A percentile compares a stretch with the other conserved stretches of the same genome.
phyloP scores from a whole-genome alignment of 2,329 filamentous ascomycete species.

The Venturia oleaginea region DNA sequence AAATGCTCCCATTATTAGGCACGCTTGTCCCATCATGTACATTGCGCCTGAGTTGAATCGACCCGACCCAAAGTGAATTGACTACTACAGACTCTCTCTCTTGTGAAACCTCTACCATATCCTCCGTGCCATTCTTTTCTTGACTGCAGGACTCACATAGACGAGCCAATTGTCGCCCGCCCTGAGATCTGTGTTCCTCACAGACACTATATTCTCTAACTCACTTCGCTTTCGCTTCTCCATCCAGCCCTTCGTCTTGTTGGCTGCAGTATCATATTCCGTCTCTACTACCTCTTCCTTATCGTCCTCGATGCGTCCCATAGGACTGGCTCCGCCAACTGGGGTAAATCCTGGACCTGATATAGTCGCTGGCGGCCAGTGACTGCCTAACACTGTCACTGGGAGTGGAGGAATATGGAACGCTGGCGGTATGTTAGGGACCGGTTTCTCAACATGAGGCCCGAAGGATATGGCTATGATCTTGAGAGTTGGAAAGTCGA shows the following conservation, averaged over 20 bases:
- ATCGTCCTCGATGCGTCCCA: not conserved
- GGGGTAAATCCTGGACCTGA: constrained; percentile 5
- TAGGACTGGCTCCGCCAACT: not conserved
- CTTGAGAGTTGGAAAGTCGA: constrained; percentile 10
- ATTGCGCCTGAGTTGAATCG: not conserved
- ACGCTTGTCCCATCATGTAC: not conserved
- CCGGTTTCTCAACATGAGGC: not conserved
- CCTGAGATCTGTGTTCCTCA: constrained; percentile 12
- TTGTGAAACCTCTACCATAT: not conserved
- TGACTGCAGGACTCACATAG: constrained; percentile 13
- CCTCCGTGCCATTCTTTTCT: constrained; percentile 11
- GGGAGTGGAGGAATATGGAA: constrained; percentile 9
- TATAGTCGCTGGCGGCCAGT: constrained; percentile 1
- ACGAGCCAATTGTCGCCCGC: constrained; percentile 13
- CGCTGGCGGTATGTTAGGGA: constrained; percentile 5
- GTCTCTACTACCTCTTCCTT: not conserved
- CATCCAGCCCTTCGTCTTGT: constrained; percentile 11
- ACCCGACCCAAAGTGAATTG: not conserved
- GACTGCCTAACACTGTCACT: constrained; percentile 3
- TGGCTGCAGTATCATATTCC: constrained; percentile 6
- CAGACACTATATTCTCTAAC: constrained; percentile 1
- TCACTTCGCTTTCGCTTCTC: constrained; percentile 10
- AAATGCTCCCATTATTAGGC: not conserved
- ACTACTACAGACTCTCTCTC: not conserved
- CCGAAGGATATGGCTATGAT: constrained; percentile 14